Base-by-base conservation (phyloP, 1,284 basidiomycete genomes). In the Leccinum angustisporum region DNA sequence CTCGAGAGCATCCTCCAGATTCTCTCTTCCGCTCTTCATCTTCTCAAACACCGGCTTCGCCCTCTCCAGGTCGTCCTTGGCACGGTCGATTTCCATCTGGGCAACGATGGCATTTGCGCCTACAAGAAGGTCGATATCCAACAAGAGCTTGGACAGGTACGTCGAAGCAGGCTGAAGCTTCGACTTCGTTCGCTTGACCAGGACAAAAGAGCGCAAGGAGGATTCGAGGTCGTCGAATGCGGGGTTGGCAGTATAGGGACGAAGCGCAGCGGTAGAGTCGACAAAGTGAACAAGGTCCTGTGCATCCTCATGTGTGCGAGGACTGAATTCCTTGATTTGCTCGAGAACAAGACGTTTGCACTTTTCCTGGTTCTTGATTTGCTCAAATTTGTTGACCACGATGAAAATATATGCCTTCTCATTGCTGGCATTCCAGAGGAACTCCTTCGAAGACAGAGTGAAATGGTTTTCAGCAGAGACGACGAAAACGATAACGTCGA, bases 401-500 rank as follows among this genome's bases (percentile, higher is more conserved):
- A 99, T 92, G 80, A 99, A 99, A 43, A 99, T 82, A 75, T 97
- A 97, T 0, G 97, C 95, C 81, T 99, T 99, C 79, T 99, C 97
- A 72, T 95, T 92, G 77, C 91, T 92, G 1, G 97, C 96, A 69
- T 89, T 95, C 81, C 82, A 86, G 52, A 99, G 83, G 81, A 99
- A 99, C 77, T 99, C 96, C 72, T 92, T 94, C 9, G 95, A 93
- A 0, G 94, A 97, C 7, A 98, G 84, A 0, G 97, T 99, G 75
- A 99, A 98, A 81, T 99, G 97, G 77, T 99, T 99, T 79, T 98
- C 97, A 7, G 97, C 95, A 1, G 92, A 95, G 55, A 98, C 95
- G 66, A 98, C 95, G 75, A 99, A 99, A 59, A 99, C 96, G 61
- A 99, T 88, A 31, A 99, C 97, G 73, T 99, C 97, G 60, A 99